Percentiles rank a stretch among this genome's conserved stretches.
These are phyloP conservation scores for Tetrapyrgos nigripes DNA, from an alignment of 1,284 basidiomycete genomes.

Conservation along the genomic window DNA sequence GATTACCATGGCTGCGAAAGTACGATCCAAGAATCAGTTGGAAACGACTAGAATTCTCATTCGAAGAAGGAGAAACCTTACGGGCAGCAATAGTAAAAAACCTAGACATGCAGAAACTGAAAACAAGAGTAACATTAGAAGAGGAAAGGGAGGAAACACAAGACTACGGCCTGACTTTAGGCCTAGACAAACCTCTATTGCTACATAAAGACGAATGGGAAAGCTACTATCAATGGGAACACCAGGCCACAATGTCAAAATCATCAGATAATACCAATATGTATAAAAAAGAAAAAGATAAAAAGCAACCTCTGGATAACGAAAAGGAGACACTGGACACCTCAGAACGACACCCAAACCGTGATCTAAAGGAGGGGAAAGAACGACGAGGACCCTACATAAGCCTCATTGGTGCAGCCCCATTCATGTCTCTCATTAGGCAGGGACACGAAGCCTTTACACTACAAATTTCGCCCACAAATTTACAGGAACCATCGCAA, in stretches of 20 bases:
- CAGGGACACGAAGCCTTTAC: background rate
- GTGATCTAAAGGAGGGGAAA: background rate
- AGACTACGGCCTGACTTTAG: too few species aligned
- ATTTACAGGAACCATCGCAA: background rate
- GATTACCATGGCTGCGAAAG: slow-evolving; percentile 1
- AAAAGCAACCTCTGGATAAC: background rate
- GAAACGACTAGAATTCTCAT: background rate
- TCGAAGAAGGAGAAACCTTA: background rate
- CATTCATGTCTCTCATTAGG: background rate
- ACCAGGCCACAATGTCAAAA: too few species aligned
- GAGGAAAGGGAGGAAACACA: too few species aligned
- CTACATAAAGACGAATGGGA: background rate
- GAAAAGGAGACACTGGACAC: background rate
- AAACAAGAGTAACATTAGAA: too few species aligned
- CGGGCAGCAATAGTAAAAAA: background rate
- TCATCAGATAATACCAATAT: too few species aligned
- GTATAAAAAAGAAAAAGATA: background rate
- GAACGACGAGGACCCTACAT: background rate
- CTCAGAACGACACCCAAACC: background rate
- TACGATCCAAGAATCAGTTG: slow-evolving; percentile 6
- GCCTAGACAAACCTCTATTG: slow-evolving; percentile 3
- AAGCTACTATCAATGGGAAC: background rate
- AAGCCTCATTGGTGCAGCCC: background rate
- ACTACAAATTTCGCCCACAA: background rate
- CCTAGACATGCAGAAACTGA: background rate